A percentile compares a stretch with the other conserved stretches of the same genome.
These are phyloP conservation scores for Anthracocystis walkeri DNA, from an alignment of 1,284 basidiomycete species.

Conservation along the genomic window DNA sequence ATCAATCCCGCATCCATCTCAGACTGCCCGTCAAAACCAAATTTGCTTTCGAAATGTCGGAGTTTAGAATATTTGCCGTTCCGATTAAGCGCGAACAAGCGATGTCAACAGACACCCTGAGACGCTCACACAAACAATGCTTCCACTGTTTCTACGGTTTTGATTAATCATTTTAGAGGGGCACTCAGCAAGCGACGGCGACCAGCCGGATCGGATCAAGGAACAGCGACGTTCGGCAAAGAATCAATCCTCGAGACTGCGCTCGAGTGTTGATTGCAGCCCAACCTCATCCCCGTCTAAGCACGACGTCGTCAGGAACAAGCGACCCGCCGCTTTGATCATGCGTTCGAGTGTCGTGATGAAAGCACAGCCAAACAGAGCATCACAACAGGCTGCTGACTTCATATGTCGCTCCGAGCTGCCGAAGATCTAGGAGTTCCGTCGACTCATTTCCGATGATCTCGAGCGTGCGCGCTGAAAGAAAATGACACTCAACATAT, in stretches of 20 bases:
- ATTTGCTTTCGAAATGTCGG: not conserved
- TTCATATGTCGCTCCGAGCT: not conserved
- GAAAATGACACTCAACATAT: not conserved
- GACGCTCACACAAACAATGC: not conserved
- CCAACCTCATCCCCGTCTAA: not conserved
- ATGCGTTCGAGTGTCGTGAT: not conserved
- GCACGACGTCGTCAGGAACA: not conserved
- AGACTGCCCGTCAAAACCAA: too few species aligned
- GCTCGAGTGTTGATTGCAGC: too few species aligned
- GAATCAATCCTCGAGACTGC: too few species aligned
- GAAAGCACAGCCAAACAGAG: not conserved
- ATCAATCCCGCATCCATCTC: conserved; percentile 15
- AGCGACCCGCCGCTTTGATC: not conserved
- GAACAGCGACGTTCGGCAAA: too few species aligned
- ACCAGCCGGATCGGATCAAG: not conserved
- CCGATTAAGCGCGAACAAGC: not conserved
- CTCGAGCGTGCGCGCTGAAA: not conserved
- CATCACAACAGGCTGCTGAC: not conserved
- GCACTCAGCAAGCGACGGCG: not conserved
- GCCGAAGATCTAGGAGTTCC: conserved; percentile 9
- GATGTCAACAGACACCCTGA: conserved; percentile 1
- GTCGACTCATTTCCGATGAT: not conserved
- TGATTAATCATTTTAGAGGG: too few species aligned
- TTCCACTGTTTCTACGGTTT: too few species aligned
- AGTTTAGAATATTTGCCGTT: not conserved